Evolutionary conservation across 768 basidiomycete genomes (phyloP).

Genomic region (Cystofilobasidium ferigula): DNA sequence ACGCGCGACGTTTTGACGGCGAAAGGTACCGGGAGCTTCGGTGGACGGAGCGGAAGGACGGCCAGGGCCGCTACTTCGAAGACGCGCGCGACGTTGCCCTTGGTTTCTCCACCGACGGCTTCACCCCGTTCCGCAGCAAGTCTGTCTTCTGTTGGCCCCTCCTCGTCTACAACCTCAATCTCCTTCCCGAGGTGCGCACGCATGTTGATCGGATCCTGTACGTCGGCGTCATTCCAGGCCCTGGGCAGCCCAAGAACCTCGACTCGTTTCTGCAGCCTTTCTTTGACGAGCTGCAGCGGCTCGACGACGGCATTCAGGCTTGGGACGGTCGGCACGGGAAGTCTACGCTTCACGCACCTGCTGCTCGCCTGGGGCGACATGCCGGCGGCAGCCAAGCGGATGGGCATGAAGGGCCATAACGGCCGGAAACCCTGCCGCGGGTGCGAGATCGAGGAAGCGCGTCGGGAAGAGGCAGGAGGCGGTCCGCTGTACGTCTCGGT

Average conservation of each 20-base stretch:
- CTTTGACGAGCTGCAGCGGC: conserved; percentile 38
- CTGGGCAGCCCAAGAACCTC: conserved; percentile 41
- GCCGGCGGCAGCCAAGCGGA: conserved; percentile 34
- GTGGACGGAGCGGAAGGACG: conserved; percentile 31
- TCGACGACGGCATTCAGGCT: conserved; percentile 40
- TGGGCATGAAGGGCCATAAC: conserved; percentile 44
- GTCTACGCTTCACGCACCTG: conserved; percentile 34
- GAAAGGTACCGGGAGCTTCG: conserved; percentile 34
- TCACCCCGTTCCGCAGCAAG: conserved; percentile 39
- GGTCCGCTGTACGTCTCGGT: conserved; percentile 32
- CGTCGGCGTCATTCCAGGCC: conserved; percentile 45
- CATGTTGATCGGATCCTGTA: conserved; percentile 39
- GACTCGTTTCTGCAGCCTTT: conserved; percentile 41
- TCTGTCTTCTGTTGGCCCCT: conserved; percentile 42
- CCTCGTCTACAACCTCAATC: conserved; percentile 43
- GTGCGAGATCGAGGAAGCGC: conserved; percentile 39
- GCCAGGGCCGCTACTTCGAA: conserved; percentile 40
- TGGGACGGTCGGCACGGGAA: conserved; percentile 33
- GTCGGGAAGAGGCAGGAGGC: conserved; percentile 16
- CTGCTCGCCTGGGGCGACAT: conserved; percentile 39
- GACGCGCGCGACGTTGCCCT: conserved; percentile 43
- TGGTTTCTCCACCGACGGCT: conserved; percentile 43
- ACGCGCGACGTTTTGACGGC: conserved; percentile 38
- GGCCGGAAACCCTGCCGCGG: conserved; percentile 39
- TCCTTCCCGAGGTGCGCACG: conserved; percentile 41